Evolutionary conservation across 805 yeast species (phyloP).

Genomic region (Wickerhamomyces rabaulensis): DNA sequence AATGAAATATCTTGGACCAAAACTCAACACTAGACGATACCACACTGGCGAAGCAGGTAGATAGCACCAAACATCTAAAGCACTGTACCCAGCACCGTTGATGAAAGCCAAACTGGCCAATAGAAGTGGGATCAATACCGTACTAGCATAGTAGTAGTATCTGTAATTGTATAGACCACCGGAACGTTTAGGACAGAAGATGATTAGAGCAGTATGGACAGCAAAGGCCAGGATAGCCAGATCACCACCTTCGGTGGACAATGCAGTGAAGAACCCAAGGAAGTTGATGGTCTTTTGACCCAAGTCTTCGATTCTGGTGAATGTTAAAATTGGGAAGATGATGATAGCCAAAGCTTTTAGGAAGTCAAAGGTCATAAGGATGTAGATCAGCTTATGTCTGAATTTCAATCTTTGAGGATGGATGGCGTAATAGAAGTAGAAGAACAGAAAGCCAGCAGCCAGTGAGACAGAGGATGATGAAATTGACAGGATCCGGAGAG

Average conservation of each 20-base stretch:
- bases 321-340: constrained; percentile 60
- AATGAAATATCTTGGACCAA: constrained; percentile 76
- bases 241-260: constrained; percentile 82
- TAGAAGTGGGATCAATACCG: constrained; percentile 56
- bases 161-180: constrained; percentile 70
- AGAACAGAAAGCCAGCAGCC: constrained; percentile 48
- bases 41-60: constrained; percentile 68
- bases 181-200: constrained; percentile 56
- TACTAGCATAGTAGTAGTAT: constrained; percentile 49
- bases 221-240: constrained; percentile 79
- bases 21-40: constrained; percentile 68
- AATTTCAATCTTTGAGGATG: constrained; percentile 60
- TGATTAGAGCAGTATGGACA: constrained; percentile 69
- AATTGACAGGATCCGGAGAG: constrained; percentile 34
- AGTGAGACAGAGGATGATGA: constrained; percentile 46
- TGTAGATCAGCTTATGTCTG: constrained; percentile 64
- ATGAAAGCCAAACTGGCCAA: constrained; percentile 73
- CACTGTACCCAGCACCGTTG: constrained; percentile 47
- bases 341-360: constrained; percentile 65
- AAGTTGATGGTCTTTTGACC: constrained; percentile 13
- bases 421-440: constrained; percentile 56
- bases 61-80: constrained; percentile 73
- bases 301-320: constrained; percentile 41
- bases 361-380: constrained; percentile 67
- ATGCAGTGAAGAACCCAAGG: constrained; percentile 73